Base-by-base conservation (phyloP, 2,329 filamentous ascomycete genomes). In the Fusarium torulosum region DNA sequence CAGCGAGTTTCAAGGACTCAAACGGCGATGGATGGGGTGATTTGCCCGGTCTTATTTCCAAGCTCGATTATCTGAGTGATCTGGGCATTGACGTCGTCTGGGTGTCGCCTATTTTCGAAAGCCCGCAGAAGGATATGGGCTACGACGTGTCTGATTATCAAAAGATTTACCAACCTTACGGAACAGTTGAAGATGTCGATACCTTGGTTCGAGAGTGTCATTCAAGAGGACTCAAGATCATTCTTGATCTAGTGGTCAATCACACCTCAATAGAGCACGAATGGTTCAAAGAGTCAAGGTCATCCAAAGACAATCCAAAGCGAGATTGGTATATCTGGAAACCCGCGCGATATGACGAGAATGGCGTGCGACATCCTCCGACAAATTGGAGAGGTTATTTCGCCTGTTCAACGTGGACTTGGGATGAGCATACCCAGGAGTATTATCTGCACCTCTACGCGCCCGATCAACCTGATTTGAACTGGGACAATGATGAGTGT, bases 171-270 rank as follows among this genome's bases (percentile, higher is more conserved):
- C 81, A 85, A 0, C 84, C 85, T 2, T 93, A 91, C 65, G 91
- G 91, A 7, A 89, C 86, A 2, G 79, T 92, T 14, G 80, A 83
- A 42, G 90, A 93, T 73, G 86, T 92, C 25, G 88, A 92, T 49
- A 77, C 78, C 0, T 75, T 93, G 29, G 86, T 91, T n/a, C 63
- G 80, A 20, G 85, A 85, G 13, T 85, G 86, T 37, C 88, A 92
- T 61, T 67, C 79, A 6, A 79, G 87, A 4, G 85, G 82, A 0
- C 88, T 93, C 80, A 90, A 88, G 73, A 79, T 93, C 10, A 85
- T 93, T 11, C 85, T 93, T 67, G 90, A 93, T 67, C 79, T 93
- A 9, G 91, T 93, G 0, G 86, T 92, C 19, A 93, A 93, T 58
- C 91, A 93, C 72, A 92, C 90, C 0, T 81, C 79, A 0, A 68